Conservation (phyloP, 257 asterid genomes). For the Capsicum pubescens region DNA sequence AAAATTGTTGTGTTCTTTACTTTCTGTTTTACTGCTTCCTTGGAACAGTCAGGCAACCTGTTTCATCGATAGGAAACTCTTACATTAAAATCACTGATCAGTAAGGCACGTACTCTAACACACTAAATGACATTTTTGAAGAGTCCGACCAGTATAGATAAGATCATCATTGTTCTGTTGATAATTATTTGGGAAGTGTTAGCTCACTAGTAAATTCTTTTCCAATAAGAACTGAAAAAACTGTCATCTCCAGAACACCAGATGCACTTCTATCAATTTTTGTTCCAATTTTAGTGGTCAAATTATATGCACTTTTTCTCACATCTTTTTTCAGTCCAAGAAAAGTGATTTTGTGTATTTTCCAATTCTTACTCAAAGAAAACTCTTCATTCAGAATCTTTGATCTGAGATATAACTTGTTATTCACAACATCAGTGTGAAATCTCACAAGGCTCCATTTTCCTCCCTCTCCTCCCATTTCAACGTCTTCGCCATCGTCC, state of each 20-base stretch:
- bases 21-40: too few species aligned
- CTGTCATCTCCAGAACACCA: constrained; percentile 30
- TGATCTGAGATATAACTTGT: constrained; percentile 22
- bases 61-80: too few species aligned
- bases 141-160: too few species aligned
- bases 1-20: too few species aligned
- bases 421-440: background rate
- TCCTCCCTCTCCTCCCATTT: constrained; percentile 52
- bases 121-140: too few species aligned
- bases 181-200: background rate
- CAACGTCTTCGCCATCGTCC: constrained; percentile 65
- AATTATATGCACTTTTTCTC: background rate
- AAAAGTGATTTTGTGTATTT: constrained; percentile 27
- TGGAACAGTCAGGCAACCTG: too few species aligned
- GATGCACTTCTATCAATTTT: background rate
- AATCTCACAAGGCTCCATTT: constrained; percentile 47
- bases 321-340: constrained; percentile 9
- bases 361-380: constrained; percentile 28
- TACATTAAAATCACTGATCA: too few species aligned
- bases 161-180: background rate
- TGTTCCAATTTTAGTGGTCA: background rate
- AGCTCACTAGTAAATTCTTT: constrained; percentile 4
- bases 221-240: constrained; percentile 13
- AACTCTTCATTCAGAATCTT: constrained; percentile 27
- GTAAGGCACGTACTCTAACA: too few species aligned